Evolutionary conservation across 192 early-diverging fungal genomes (phyloP).

Genomic region (Geosiphon pyriformis): DNA sequence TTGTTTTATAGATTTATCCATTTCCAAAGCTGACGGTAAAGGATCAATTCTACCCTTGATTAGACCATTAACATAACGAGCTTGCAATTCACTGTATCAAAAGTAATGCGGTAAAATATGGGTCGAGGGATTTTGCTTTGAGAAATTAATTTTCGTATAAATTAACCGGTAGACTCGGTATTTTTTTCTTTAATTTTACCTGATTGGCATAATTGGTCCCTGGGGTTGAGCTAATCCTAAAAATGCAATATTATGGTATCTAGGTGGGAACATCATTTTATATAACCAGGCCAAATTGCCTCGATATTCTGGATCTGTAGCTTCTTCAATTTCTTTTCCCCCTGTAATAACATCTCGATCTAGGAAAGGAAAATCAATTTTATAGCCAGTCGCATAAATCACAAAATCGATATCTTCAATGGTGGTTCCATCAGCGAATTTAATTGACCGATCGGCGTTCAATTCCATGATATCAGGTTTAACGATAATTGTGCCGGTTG

Average conservation of each 20-base stretch:
- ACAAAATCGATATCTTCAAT: conserved; percentile 49
- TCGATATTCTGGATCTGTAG: conserved; percentile 29
- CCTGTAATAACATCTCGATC: conserved; percentile 38
- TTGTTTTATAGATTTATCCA: conserved; percentile 41
- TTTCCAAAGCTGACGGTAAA: conserved; percentile 38
- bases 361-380: conserved; percentile 46
- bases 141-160: too few species aligned
- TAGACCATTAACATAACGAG: conserved; percentile 41
- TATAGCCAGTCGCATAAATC: conserved; percentile 61
- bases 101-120: too few species aligned
- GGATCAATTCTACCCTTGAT: conserved; percentile 31
- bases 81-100: conserved; percentile 51
- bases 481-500: conserved; percentile 46
- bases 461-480: conserved; percentile 43
- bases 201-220: conserved; percentile 50
- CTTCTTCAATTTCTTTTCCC: conserved; percentile 27
- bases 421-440: conserved; percentile 54
- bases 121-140: too few species aligned
- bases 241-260: conserved; percentile 51
- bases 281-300: conserved; percentile 48
- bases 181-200: too few species aligned
- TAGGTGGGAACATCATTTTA: conserved; percentile 51
- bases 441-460: conserved; percentile 32
- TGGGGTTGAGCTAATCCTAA: conserved; percentile 49
- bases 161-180: too few species aligned